Evolutionary conservation across 2,329 filamentous ascomycete species (phyloP), one percentile per base, ranked within the genome.

Genomic region (Karstenula rhodostoma): DNA sequence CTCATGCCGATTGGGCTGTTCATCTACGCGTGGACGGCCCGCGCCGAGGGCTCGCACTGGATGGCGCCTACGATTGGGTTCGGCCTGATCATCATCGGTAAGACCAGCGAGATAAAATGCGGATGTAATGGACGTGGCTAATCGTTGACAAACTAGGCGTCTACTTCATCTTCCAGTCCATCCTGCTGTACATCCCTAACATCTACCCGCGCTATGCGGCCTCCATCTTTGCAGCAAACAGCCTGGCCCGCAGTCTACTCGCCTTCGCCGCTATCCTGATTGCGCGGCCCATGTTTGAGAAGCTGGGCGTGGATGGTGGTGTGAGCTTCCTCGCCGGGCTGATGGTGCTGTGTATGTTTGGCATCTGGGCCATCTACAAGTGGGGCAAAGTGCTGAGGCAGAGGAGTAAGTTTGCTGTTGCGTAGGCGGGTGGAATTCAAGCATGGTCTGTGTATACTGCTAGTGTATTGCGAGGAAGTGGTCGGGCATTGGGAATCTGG

Each of bases 21-120:
- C 75, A 86, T 89, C 65, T 89, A 88, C 69, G 73, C 71, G 4
- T 90, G 87, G 87, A 85, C 86, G 0, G 90, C 89, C 0, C 92
- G 90, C 75, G 73, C 84, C 6, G 67, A 78, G 5, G 78, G 22
- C 17, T 33, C 85, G 0, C 84, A 86, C 56, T 89, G 85, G 84
- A 83, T 88, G 9, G 83, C 80, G 0, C 84, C 85, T 1, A 80
- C 85, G 60, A 64, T 87, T 2, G 86, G 85, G 0, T 83, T 84
- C 0, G 67, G 74, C 6, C 65, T 86, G 0, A 77, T 84, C 6
- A 82, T 83, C 0, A 62, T 76, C 15, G 50, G 50, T 53, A 29
- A n/a, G n/a, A n/a, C n/a, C n/a, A n/a, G n/a, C n/a, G n/a, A n/a
- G n/a, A n/a, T n/a, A n/a, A n/a, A n/a, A n/a, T n/a, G n/a, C n/a